Base-by-base conservation (phyloP, 371 early-diverging fungal species). In the Saksenaea oblongispora region DNA sequence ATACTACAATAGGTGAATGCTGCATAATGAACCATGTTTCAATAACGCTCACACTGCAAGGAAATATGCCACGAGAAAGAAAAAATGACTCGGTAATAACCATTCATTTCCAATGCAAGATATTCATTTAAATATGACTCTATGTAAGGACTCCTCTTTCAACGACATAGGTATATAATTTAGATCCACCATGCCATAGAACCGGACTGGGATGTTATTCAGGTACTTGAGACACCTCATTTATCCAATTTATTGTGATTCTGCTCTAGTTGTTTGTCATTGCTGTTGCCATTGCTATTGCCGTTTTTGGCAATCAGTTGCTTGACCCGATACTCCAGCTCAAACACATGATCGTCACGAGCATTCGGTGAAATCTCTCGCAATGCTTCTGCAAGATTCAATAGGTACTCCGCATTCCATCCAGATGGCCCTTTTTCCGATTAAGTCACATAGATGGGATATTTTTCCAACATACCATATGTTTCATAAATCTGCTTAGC, bases 351-450 rank as follows among this genome's bases (percentile, higher is more conserved):
- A 36, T 79, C 80, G 53, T 91, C 92, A 2, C 70, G 65, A 11
- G 83, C 87, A 15, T 76, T 73, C 3, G 90, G 89, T 0, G 76
- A 80, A 11, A 87, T 82, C 58, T 73, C 70, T 10, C 91, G 80
- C 61, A 91, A 58, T 0, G 92, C 87, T 3, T 81, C 70, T 27
- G 89, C 88, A 8, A 93, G 69, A 55, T 91, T 90, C 17, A 91
- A 64, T 41, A 93, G 61, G 61, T 94, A 94, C 36, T 94, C 94
- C 17, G 76, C 82, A 61, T 93, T 94, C 63, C 87, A 83, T 3
- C 94, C 94, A 28, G 89, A 89, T 7, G 92, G 93, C 2, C 91
- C 87, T 85, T 62, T 54, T 17, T 17, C 17, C 17, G 4, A 10
- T 53, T 9, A 11, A 7, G 42, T 56, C n/a, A 59, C 41, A 35